phyloP scores from a whole-genome alignment of 768 basidiomycete genomes.

The Boletus rubroflammeus region DNA sequence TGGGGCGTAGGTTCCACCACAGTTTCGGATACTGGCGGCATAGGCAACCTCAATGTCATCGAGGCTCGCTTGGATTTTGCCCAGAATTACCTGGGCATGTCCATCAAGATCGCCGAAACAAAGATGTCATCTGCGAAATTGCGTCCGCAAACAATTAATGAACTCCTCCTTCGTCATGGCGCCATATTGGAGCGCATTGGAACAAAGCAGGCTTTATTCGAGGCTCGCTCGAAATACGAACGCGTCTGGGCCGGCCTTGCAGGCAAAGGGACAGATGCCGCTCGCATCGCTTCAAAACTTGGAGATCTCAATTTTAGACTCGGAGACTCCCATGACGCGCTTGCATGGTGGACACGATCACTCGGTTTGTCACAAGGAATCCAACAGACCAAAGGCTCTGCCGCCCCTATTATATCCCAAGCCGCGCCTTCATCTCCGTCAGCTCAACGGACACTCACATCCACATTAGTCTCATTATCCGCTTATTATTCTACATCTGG shows the following conservation, averaged over 20 bases:
- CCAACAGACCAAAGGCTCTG: constrained; percentile 16
- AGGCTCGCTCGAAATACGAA: constrained; percentile 56
- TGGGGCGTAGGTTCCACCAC: constrained; percentile 53
- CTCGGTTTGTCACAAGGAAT: constrained; percentile 44
- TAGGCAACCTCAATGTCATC: constrained; percentile 41
- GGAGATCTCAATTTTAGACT: constrained; percentile 62
- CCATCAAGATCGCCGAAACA: constrained; percentile 45
- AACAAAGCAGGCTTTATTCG: constrained; percentile 42
- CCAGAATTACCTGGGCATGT: constrained; percentile 49
- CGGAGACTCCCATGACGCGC: constrained; percentile 49
- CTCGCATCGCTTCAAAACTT: constrained; percentile 59
- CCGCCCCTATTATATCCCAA: constrained; percentile 32
- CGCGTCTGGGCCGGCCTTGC: constrained; percentile 50
- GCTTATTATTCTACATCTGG: constrained; percentile 63
- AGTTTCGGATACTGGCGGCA: constrained; percentile 32
- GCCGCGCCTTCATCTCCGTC: constrained; percentile 52
- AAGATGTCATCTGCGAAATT: constrained; percentile 38
- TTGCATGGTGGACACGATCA: constrained; percentile 67
- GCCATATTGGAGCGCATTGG: constrained; percentile 61
- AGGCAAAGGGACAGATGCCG: constrained; percentile 41
- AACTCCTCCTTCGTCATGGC: constrained; percentile 56
- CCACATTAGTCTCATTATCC: constrained; percentile 66
- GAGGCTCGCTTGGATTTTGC: constrained; percentile 55
- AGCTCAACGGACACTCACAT: constrained; percentile 59
- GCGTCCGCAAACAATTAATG: constrained; percentile 47